These are phyloP conservation scores for Trebouxiophyceae sp. DNA, from an alignment of 163 green algal species.

Conservation along the genomic window DNA sequence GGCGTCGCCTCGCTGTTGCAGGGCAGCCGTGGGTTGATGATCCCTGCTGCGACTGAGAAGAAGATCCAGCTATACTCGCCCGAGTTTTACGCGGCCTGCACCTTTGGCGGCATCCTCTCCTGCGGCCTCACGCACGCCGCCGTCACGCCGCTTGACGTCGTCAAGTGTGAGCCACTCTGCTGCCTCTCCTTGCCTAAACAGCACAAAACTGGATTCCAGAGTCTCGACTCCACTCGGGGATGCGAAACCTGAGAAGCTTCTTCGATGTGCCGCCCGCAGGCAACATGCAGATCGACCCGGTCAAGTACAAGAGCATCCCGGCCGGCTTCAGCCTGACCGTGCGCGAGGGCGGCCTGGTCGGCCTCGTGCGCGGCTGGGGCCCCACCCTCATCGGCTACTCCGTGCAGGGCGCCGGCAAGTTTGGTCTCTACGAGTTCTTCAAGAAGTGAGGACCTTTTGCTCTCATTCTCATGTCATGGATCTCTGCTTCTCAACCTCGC, in stretches of 20 bases:
- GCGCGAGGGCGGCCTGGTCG: conserved; percentile 53
- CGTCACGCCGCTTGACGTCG: conserved; percentile 95
- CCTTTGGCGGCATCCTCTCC: conserved; percentile 57
- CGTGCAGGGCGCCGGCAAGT: conserved; percentile 86
- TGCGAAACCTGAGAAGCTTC: no score
- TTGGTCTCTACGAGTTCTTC: conserved; percentile 82
- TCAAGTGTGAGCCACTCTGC: conserved; percentile 87
- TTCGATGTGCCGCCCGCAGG: no score
- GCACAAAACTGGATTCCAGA: no score
- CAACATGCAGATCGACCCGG: conserved; percentile 82
- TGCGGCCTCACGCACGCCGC: conserved; percentile 90
- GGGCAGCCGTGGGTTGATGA: conserved; percentile 1
- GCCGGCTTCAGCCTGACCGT: conserved; percentile 73
- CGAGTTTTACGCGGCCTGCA: conserved; percentile 47
- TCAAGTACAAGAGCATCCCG: conserved; percentile 84
- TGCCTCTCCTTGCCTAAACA: no score
- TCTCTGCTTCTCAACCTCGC: neutral
- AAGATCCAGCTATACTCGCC: conserved; percentile 38
- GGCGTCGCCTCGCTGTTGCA: neutral
- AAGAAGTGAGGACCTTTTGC: conserved; percentile 32
- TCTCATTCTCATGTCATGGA: neutral
- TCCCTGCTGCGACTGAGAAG: conserved; percentile 29
- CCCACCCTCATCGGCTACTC: conserved; percentile 86
- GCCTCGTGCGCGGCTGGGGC: conserved; percentile 82
- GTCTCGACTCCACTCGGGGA: no score